Percentiles rank a stretch among this genome's conserved stretches.
Conservation (phyloP, 140 eudicot genomes). For the Flaveria floridana region DNA sequence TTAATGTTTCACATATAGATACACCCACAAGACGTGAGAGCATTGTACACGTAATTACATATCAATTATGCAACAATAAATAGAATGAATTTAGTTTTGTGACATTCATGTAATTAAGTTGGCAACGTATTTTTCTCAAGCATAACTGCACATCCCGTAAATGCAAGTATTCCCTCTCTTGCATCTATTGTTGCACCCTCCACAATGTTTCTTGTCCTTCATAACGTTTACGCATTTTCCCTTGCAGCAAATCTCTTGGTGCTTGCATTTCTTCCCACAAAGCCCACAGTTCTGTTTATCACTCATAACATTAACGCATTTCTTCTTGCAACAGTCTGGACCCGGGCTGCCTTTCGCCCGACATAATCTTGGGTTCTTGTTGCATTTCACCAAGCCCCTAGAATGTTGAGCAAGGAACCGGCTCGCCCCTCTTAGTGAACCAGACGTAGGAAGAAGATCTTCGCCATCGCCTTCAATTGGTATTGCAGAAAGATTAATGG, state of each 20-base stretch:
- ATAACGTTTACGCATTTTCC: conserved; percentile 55
- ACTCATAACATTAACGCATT: conserved; percentile 52
- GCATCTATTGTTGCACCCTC: conserved; percentile 59
- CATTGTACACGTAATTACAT: neutral
- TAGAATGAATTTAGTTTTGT: neutral
- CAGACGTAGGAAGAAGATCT: conserved; percentile 27
- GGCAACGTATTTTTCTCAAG: conserved; percentile 15
- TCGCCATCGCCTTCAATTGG: conserved; percentile 22
- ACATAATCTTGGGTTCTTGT: conserved; percentile 59
- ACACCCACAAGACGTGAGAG: no score
- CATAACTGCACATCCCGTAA: conserved; percentile 57
- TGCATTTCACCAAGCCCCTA: conserved; percentile 39
- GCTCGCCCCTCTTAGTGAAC: conserved; percentile 44
- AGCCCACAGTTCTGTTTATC: conserved; percentile 54
- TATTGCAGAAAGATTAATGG: conserved; percentile 32
- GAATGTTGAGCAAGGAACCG: conserved; percentile 42
- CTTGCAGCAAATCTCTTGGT: conserved; percentile 57
- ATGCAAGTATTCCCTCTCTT: conserved; percentile 38
- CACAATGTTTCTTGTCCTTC: conserved; percentile 49
- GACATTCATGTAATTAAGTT: neutral
- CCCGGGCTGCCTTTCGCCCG: conserved; percentile 55
- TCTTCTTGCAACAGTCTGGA: conserved; percentile 67
- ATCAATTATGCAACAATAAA: conserved; percentile 1
- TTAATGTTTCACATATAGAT: neutral
- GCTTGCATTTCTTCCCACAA: conserved; percentile 59